Evolutionary conservation across 2,329 filamentous ascomycete species (phyloP), one percentile per base, ranked within the genome.

Genomic region (Colletotrichum karsti): DNA sequence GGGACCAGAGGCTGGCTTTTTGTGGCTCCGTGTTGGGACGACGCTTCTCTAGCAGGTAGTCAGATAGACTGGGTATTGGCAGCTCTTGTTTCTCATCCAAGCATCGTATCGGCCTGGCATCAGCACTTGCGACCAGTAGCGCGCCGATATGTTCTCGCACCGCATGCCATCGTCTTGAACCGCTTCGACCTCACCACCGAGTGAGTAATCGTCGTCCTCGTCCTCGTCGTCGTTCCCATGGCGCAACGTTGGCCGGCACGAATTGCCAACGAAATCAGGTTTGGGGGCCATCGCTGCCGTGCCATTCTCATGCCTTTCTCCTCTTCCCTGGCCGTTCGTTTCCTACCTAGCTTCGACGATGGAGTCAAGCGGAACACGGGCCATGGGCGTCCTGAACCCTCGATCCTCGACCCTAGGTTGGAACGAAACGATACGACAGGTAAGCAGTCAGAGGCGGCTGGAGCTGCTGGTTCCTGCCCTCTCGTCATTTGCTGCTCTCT

Each of bases 11-110:
- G 55, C 33, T 65, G 62, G 62, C 41, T 54, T 58, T 20, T 64
- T 58, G 60, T 65, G 66, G 66, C 66, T 67, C 55, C 55, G 46
- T 69, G 66, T 61, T 67, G 62, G 62, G 62, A 69, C 55, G 66
- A 67, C 60, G 64, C 64, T 67, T 67, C 60, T 67, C 64, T 67
- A 67, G 60, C 60, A 64, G 44, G 42, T 51, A 46, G 44, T 53
- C 18, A 53, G 60, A 51, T 59, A 56, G 35, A 26, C n/a, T 51
- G 57, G 37, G 50, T 20, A 30, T 39, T 30, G 53, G 53, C 53
- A 67, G 63, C 41, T 62, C 57, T 13, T 35, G 37, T 46, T 35
- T 50, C 33, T 30, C 46, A 7, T 24, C 18, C 28, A 58, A 15
- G 60, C 60, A 64, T 67, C 64, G 28, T 44, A 67, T 53, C 64